These are phyloP conservation scores for Boletus sp. DNA, from an alignment of 1,284 basidiomycete species.

Conservation along the genomic window DNA sequence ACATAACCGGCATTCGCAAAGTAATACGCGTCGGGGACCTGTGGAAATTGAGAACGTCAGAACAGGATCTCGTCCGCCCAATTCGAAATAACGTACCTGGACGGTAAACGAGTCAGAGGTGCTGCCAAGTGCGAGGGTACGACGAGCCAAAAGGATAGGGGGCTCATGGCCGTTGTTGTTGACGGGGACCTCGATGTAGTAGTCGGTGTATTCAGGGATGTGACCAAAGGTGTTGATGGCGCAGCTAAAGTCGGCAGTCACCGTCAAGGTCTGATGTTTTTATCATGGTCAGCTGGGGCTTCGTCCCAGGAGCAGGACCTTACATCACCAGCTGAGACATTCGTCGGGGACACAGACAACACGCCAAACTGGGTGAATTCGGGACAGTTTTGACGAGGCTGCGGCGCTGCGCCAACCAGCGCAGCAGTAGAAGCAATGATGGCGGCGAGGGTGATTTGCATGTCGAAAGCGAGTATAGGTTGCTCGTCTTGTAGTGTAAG, in stretches of 20 bases:
- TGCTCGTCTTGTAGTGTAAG: background rate
- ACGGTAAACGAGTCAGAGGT: constrained; percentile 21
- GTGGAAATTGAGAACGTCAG: constrained; percentile 1
- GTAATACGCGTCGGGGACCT: constrained; percentile 31
- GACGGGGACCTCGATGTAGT: constrained; percentile 32
- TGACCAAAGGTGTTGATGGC: constrained; percentile 21
- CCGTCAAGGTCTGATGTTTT: constrained; percentile 20
- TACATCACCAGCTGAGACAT: constrained; percentile 27
- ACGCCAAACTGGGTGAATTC: constrained; percentile 25
- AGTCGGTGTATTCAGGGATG: constrained; percentile 29
- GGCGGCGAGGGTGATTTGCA: constrained; percentile 20
- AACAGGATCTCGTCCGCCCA: background rate
- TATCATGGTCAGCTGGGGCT: constrained; percentile 2
- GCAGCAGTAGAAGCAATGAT: constrained; percentile 12
- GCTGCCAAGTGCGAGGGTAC: constrained; percentile 8
- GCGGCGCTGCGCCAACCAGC: constrained; percentile 19
- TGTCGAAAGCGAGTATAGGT: background rate
- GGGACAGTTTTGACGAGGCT: constrained; percentile 22
- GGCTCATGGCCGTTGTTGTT: constrained; percentile 33
- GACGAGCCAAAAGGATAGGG: constrained; percentile 30
- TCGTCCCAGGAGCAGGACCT: background rate
- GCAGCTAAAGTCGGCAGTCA: constrained; percentile 28
- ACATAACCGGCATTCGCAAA: constrained; percentile 23
- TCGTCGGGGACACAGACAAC: constrained; percentile 22
- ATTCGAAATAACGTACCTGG: constrained; percentile 8